A percentile compares a stretch with the other conserved stretches of the same genome.
phyloP scores from a whole-genome alignment of 495 filamentous ascomycete genomes.

The Xylaria palmicola region DNA sequence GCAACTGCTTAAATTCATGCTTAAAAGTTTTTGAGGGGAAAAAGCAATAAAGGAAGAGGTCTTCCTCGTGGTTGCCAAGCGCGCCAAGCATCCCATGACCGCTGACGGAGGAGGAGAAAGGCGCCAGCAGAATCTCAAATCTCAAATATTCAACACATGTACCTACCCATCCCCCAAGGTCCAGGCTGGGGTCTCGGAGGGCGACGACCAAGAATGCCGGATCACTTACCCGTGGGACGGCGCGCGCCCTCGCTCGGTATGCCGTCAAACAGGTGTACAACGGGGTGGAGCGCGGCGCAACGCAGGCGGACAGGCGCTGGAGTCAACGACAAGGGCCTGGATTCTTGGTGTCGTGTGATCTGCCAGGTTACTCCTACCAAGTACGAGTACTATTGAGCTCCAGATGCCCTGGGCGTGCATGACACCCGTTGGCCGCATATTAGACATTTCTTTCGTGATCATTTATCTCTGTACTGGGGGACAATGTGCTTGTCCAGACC shows the following conservation, averaged over 20 bases:
- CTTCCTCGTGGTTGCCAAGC: conserved; percentile 35
- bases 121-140: conserved; percentile 11
- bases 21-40: conserved; percentile 34
- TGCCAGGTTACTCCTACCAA: too few relatives aligned
- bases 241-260: not conserved
- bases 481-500: not conserved
- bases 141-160: not conserved
- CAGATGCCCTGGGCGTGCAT: conserved; percentile 2
- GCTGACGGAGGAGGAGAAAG: conserved; percentile 1
- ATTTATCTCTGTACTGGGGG: not conserved
- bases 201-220: conserved; percentile 1
- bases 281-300: not conserved
- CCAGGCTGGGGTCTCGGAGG: not conserved
- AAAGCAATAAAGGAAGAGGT: not conserved
- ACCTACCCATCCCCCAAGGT: too few relatives aligned
- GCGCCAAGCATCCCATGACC: conserved; percentile 20
- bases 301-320: not conserved
- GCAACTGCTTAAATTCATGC: conserved; percentile 51
- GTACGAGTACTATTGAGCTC: too few relatives aligned
- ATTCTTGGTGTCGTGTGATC: conserved; percentile 14
- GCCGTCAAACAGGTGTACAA: not conserved
- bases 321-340: not conserved
- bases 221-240: conserved; percentile 8
- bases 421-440: not conserved
- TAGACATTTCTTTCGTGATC: not conserved